A percentile compares a stretch with the other conserved stretches of the same genome.
phyloP scores from a whole-genome alignment of 179 eudicot species.

The Drosera spatulata region DNA sequence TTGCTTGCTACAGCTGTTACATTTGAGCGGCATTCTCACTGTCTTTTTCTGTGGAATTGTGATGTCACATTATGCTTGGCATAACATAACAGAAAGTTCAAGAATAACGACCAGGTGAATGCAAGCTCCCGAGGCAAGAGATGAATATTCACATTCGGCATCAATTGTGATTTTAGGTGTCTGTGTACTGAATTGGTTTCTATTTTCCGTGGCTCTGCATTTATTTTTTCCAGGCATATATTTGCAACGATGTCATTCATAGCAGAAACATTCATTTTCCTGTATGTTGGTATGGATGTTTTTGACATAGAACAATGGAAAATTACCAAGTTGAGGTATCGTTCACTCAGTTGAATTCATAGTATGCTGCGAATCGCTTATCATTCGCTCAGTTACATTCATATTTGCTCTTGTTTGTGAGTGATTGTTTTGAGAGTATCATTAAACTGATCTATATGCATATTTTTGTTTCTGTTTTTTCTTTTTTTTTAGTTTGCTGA shows the following conservation, averaged over 20 bases:
- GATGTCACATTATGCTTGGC: slow-evolving; percentile 98
- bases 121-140: background rate
- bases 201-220: no score
- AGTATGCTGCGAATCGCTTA: no score
- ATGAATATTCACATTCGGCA: no score
- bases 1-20: slow-evolving; percentile 40
- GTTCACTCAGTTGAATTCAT: background rate
- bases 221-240: slow-evolving; percentile 49
- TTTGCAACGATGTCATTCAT: slow-evolving; percentile 91
- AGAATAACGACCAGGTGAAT: slow-evolving; percentile 70
- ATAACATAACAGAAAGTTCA: slow-evolving; percentile 79
- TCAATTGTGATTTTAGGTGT: no score
- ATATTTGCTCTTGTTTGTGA: slow-evolving; percentile 1
- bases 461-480: no score
- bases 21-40: slow-evolving; percentile 81
- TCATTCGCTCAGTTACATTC: no score
- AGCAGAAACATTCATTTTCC: slow-evolving; percentile 90
- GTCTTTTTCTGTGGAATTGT: slow-evolving; percentile 92
- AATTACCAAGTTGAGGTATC: slow-evolving; percentile 62
- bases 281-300: slow-evolving; percentile 92
- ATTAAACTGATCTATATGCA: no score
- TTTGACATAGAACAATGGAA: slow-evolving; percentile 90
- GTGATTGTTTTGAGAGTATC: background rate
- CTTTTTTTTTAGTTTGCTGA: slow-evolving; percentile 33
- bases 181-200: no score